phyloP scores from a whole-genome alignment of 2,329 filamentous ascomycete genomes.

The Penicillium digitatum region DNA sequence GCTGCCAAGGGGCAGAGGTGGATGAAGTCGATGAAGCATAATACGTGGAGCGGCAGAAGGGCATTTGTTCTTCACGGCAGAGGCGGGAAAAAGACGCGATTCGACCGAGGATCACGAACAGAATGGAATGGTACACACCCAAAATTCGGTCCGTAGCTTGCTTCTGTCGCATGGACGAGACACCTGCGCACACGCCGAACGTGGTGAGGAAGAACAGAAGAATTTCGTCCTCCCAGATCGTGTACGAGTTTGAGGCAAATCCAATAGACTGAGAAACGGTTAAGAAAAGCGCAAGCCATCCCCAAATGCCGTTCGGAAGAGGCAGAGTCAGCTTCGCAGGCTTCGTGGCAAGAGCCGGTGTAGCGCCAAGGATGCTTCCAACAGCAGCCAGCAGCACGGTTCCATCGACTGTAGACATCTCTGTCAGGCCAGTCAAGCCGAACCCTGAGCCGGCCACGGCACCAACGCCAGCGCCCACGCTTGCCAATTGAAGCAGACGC shows the following conservation, averaged over 20 bases:
- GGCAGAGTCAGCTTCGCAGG: constrained; percentile 47
- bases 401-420: constrained; percentile 32
- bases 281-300: constrained; percentile 77
- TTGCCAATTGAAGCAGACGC: constrained; percentile 50
- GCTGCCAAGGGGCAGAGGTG: constrained; percentile 86
- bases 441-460: constrained; percentile 28
- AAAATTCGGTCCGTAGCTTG: constrained; percentile 65
- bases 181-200: constrained; percentile 71
- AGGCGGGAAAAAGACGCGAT: constrained; percentile 83
- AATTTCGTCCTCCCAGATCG: constrained; percentile 97
- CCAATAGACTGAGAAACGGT: constrained; percentile 85
- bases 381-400: constrained; percentile 41
- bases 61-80: constrained; percentile 98
- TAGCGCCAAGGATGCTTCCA: constrained; percentile 45
- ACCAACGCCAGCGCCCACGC: constrained; percentile 48
- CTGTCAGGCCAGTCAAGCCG: constrained; percentile 24
- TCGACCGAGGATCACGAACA: constrained; percentile 76
- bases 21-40: constrained; percentile 89
- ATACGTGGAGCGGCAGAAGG: constrained; percentile 90
- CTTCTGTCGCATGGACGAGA: constrained; percentile 71
- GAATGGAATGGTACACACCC: constrained; percentile 76
- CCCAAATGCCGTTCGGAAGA: constrained; percentile 75
- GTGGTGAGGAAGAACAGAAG: constrained; percentile 85
- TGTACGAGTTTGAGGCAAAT: constrained; percentile 96
- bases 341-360: constrained; percentile 39